phyloP scores from a whole-genome alignment of 371 early-diverging fungal genomes.

The Mortierella sp. region DNA sequence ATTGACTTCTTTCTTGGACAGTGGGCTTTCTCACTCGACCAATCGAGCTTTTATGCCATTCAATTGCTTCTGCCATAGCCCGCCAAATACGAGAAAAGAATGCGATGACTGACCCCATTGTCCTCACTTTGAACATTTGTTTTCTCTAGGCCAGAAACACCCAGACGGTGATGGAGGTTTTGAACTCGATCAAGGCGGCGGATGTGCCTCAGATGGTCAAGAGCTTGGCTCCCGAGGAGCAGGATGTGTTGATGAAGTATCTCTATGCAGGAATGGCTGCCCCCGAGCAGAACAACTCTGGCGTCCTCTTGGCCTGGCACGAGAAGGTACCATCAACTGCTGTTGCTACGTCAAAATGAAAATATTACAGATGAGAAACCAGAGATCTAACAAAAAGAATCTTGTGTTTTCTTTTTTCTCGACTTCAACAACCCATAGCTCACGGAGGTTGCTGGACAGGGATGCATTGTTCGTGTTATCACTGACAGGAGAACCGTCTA shows the following conservation, averaged over 20 bases:
- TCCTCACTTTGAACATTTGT: too few species aligned
- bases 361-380: too few species aligned
- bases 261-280: constrained; percentile 90
- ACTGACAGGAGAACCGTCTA: constrained; percentile 85
- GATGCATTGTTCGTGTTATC: constrained; percentile 90
- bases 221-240: constrained; percentile 69
- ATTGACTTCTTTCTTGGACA: background rate
- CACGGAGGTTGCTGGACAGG: constrained; percentile 87
- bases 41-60: too few species aligned
- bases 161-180: constrained; percentile 83
- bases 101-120: too few species aligned
- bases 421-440: constrained; percentile 62
- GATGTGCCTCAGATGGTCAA: constrained; percentile 78
- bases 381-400: background rate
- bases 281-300: constrained; percentile 89
- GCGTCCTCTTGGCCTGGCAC: constrained; percentile 90
- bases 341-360: background rate
- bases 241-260: constrained; percentile 91
- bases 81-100: too few species aligned
- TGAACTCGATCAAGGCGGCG: constrained; percentile 75
- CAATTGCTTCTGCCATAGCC: too few species aligned
- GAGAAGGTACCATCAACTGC: constrained; percentile 94
- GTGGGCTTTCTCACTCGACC: background rate
- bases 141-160: constrained; percentile 72
- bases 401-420: background rate